A percentile compares a stretch with the other conserved stretches of the same genome.
These are phyloP conservation scores for Pinus taeda DNA, from an alignment of 75 land plant genomes.

Conservation along the genomic window DNA sequence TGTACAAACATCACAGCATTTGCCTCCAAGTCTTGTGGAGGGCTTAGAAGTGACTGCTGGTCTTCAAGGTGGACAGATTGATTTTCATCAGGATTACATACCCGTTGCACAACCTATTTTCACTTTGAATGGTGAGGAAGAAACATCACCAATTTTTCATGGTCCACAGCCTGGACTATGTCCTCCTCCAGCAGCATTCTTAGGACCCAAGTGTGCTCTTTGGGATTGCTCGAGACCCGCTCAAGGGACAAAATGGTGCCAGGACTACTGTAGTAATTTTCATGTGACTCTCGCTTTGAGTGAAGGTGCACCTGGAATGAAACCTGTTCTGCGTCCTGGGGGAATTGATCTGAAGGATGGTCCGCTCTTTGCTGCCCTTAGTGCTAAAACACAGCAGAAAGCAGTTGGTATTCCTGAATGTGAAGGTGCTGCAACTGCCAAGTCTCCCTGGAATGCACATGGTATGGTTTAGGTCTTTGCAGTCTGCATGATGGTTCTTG, in stretches of 20 bases:
- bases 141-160: slow-evolving; percentile 17
- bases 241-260: slow-evolving; percentile 50
- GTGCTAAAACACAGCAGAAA: slow-evolving; percentile 69
- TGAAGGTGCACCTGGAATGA: slow-evolving; percentile 87
- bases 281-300: slow-evolving; percentile 70
- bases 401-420: slow-evolving; percentile 95
- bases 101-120: slow-evolving; percentile 23
- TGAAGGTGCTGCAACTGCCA: slow-evolving; percentile 93
- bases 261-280: slow-evolving; percentile 76
- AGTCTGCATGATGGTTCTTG: background rate
- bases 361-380: slow-evolving; percentile 81
- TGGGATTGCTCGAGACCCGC: slow-evolving; percentile 95
- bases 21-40: slow-evolving; percentile 11
- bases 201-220: slow-evolving; percentile 86
- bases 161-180: slow-evolving; percentile 28
- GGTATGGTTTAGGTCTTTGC: slow-evolving; percentile 31
- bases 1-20: slow-evolving; percentile 9
- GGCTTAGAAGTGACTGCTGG: slow-evolving; percentile 22
- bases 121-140: slow-evolving; percentile 20
- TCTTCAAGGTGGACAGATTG: slow-evolving; percentile 23
- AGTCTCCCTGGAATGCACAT: slow-evolving; percentile 97
- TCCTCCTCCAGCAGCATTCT: slow-evolving; percentile 73
- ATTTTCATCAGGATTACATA: slow-evolving; percentile 39
- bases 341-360: slow-evolving; percentile 95
- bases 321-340: slow-evolving; percentile 81